Evolutionary conservation across 2,329 filamentous ascomycete genomes (phyloP).

Genomic region (Colletotrichum tanaceti): DNA sequence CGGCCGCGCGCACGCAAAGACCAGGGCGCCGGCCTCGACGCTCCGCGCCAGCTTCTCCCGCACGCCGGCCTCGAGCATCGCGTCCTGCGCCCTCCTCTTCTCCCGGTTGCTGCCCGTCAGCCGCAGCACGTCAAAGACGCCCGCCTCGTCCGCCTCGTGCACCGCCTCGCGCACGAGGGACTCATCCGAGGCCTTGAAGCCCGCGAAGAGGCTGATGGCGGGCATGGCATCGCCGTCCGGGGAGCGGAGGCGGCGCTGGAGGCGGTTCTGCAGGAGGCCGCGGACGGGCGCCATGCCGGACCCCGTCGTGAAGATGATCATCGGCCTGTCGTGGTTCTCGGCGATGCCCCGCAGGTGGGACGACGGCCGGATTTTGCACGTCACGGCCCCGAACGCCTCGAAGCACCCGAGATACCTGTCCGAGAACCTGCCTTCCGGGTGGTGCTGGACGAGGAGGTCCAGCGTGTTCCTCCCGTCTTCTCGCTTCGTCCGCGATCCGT

Average conservation of each 20-base stretch:
- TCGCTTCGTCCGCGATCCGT: slow-evolving; percentile 14
- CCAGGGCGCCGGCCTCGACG: slow-evolving; percentile 29
- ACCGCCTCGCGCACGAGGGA: slow-evolving; percentile 34
- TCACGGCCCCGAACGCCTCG: slow-evolving; percentile 24
- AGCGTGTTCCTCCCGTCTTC: slow-evolving; percentile 23
- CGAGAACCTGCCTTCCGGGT: slow-evolving; percentile 25
- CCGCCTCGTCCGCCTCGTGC: slow-evolving; percentile 30
- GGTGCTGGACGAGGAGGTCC: slow-evolving; percentile 34
- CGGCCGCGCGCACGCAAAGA: slow-evolving; percentile 38
- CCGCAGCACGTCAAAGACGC: slow-evolving; percentile 25
- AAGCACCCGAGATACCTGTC: slow-evolving; percentile 33
- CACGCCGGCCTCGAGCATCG: slow-evolving; percentile 31
- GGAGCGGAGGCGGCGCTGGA: background rate
- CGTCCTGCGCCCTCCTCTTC: slow-evolving; percentile 35
- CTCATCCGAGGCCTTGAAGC: slow-evolving; percentile 35
- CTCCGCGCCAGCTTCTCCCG: slow-evolving; percentile 27
- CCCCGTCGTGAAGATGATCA: slow-evolving; percentile 36
- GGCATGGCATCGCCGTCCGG: background rate
- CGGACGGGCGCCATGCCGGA: slow-evolving; percentile 38
- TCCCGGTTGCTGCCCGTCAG: slow-evolving; percentile 30
- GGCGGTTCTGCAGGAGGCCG: slow-evolving; percentile 31
- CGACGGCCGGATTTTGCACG: slow-evolving; percentile 35
- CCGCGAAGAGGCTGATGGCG: slow-evolving; percentile 36
- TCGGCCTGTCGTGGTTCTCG: slow-evolving; percentile 22
- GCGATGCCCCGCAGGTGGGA: slow-evolving; percentile 27